Evolutionary conservation across 768 basidiomycete species (phyloP).

Genomic region (Pleurotus tuoliensis): DNA sequence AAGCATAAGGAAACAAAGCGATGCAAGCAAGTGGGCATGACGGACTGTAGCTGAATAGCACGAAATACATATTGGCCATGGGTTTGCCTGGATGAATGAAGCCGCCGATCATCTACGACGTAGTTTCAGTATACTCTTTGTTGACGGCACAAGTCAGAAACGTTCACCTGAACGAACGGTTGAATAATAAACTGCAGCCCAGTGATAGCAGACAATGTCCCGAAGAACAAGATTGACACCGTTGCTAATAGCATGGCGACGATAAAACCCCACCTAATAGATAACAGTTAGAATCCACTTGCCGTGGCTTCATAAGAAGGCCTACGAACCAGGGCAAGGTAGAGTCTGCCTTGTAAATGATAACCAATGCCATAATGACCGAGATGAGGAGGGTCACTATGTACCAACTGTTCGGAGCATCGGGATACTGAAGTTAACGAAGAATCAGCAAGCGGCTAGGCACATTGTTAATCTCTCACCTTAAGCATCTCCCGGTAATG

Average conservation of each 20-base stretch:
- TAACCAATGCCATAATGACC: constrained; percentile 36
- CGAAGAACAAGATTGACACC: constrained; percentile 44
- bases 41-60: constrained; percentile 45
- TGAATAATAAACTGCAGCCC: constrained; percentile 42
- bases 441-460: too few species aligned
- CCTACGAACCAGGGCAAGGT: constrained; percentile 40
- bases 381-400: constrained; percentile 35
- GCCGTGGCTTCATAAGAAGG: not conserved
- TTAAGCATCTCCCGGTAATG: constrained; percentile 52
- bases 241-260: constrained; percentile 38
- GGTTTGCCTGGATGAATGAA: constrained; percentile 58
- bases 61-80: constrained; percentile 66
- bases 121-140: constrained; percentile 23
- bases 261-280: constrained; percentile 43
- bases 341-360: constrained; percentile 44
- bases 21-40: not conserved
- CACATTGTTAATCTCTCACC: constrained; percentile 18
- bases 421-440: constrained; percentile 36
- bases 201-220: constrained; percentile 41
- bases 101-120: constrained; percentile 55
- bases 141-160: constrained; percentile 10
- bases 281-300: too few species aligned
- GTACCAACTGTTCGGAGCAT: constrained; percentile 59
- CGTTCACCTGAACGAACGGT: constrained; percentile 45
- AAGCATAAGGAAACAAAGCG: not conserved